A percentile compares a stretch with the other conserved stretches of the same genome.
Conservation (phyloP, 805 yeast species). For the Lipomyces starkeyi region DNA sequence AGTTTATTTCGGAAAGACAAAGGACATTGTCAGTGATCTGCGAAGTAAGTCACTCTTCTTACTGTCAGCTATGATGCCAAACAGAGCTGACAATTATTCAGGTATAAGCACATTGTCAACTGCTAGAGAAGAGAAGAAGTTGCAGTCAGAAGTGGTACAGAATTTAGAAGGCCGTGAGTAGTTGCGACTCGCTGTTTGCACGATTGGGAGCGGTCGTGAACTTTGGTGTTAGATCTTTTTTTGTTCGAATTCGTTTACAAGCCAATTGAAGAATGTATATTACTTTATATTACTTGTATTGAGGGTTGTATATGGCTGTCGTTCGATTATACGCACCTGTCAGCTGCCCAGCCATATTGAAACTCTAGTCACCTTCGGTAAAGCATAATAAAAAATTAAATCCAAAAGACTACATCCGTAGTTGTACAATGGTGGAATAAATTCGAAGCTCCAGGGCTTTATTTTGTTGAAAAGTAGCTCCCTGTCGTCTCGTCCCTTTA, state of each 20-base stretch:
- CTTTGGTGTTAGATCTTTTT: not conserved
- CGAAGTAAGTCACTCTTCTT: constrained; percentile 48
- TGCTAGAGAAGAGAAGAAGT: constrained; percentile 48
- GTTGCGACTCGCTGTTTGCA: not conserved
- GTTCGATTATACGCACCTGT: too few relatives aligned
- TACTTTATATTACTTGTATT: not conserved
- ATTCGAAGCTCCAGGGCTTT: not conserved
- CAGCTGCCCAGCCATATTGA: not conserved
- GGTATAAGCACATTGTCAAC: constrained; percentile 47
- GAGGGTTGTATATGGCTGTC: not conserved
- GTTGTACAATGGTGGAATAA: not conserved
- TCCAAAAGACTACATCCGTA: not conserved
- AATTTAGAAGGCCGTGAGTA: constrained; percentile 41
- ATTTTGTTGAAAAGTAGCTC: too few relatives aligned
- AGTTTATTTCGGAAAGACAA: constrained; percentile 93
- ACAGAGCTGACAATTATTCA: constrained; percentile 2
- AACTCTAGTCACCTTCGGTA: not conserved
- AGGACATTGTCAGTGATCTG: constrained; percentile 79
- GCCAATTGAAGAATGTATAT: not conserved
- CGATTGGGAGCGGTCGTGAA: not conserved
- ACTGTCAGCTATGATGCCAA: not conserved
- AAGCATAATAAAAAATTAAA: not conserved
- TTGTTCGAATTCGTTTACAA: not conserved
- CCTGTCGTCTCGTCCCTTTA: too few relatives aligned
- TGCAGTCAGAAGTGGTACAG: constrained; percentile 53